Base-by-base conservation (phyloP, 78 protist genomes). In the Isochrysis galbana region DNA sequence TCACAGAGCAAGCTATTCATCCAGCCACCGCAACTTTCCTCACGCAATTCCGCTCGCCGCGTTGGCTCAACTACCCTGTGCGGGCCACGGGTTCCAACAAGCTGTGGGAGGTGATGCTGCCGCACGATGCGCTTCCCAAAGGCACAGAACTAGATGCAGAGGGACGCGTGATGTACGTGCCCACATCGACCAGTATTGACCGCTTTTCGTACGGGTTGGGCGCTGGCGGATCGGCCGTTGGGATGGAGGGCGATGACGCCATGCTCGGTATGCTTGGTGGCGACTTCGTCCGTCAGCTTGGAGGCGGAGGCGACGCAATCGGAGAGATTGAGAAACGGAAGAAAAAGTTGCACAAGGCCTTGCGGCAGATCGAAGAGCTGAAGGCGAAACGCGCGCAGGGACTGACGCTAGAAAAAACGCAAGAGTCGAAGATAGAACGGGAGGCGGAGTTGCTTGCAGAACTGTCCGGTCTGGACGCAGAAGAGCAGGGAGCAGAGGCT, bases 351-450 rank as follows among this genome's bases (percentile, higher is more conserved):
- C 84, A 77, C 34, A 77, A 77, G 46, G 84, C 84, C 48, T 29
- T 77, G 84, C 84, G 84, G 2, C 84, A 77, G 47, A 77, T 77
- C 84, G 84, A 77, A 17, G 84, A 77, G 84, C 46, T 77, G 34
- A 77, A 77, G 46, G 84, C 84, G 32, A 77, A 77, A 46, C 45
- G 22, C 19, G 84, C 44, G 84, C 26, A 17, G 47, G 84, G 84
- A 17, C 29, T 11, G 26, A 7, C 19, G 84, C 84, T 77, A 41
- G 84, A 77, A 46, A 36, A 39, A 29, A 77, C 84, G 25, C 84
- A 77, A 29, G 84, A 77, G n/a, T 17, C 19, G 34, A 77, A 77
- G 84, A 77, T 77, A 23, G 84, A 39, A 46, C 44, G 84, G 32
- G 84, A 77, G 84, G 84, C 1, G 26, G 34, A 77, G 84, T 46